phyloP scores from a whole-genome alignment of 106 monocot species.

The Posidonia australis region DNA sequence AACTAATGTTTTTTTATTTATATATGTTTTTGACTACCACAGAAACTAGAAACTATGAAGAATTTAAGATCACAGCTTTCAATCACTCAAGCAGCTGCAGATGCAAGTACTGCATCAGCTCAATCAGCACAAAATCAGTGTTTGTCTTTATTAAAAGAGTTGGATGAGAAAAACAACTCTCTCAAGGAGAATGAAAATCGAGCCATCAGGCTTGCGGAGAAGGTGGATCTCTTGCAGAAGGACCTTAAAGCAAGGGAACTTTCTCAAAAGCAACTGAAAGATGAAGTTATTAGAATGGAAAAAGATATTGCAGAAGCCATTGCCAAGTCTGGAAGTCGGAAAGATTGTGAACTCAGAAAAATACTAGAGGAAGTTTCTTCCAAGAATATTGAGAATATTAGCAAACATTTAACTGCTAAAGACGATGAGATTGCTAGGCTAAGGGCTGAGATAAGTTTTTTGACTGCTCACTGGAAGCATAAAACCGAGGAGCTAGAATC shows the following conservation, averaged over 20 bases:
- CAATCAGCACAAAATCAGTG: constrained; percentile 58
- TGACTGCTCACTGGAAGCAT: constrained; percentile 74
- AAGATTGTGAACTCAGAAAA: constrained; percentile 42
- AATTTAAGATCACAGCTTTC: constrained; percentile 60
- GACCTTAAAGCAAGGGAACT: constrained; percentile 60
- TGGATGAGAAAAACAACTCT: constrained; percentile 58
- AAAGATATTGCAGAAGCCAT: constrained; percentile 57
- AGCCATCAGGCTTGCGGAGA: constrained; percentile 47
- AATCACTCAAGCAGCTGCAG: constrained; percentile 52
- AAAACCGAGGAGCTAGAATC: constrained; percentile 72
- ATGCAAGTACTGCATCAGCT: constrained; percentile 71
- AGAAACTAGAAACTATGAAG: constrained; percentile 60
- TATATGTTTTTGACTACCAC: constrained; percentile 4
- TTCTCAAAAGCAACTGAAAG: constrained; percentile 65
- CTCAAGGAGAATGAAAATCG: constrained; percentile 60
- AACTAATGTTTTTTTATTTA: no score
- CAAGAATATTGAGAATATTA: constrained; percentile 57
- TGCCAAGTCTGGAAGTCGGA: constrained; percentile 33
- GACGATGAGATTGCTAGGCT: constrained; percentile 68
- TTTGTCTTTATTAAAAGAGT: constrained; percentile 41
- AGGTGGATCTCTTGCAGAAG: constrained; percentile 59
- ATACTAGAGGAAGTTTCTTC: constrained; percentile 64
- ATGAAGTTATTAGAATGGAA: constrained; percentile 62
- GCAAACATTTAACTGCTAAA: constrained; percentile 44
- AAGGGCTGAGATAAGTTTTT: constrained; percentile 73